Evolutionary conservation across 257 asterid genomes (phyloP).

Genomic region (Echium plantagineum): DNA sequence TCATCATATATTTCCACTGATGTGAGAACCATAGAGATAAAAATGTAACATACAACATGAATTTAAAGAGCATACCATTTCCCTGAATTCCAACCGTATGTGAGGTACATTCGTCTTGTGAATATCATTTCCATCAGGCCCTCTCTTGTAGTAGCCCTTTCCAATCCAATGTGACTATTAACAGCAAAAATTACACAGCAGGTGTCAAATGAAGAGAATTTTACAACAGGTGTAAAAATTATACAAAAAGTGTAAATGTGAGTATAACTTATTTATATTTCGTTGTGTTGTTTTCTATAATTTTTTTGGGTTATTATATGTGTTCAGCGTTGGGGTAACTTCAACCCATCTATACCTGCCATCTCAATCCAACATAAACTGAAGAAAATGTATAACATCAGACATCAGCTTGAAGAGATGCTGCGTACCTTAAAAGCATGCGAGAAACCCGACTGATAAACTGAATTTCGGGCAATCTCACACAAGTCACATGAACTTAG

Average conservation of each 20-base stretch:
- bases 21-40: background rate
- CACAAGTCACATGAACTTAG: constrained; percentile 85
- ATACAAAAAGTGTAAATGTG: too few species aligned
- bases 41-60: background rate
- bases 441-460: constrained; percentile 88
- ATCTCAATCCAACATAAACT: too few species aligned
- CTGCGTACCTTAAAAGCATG: constrained; percentile 70
- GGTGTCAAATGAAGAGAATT: constrained; percentile 5
- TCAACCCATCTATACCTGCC: background rate
- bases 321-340: background rate
- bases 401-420: constrained; percentile 1
- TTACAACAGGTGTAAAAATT: background rate
- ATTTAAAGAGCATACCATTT: constrained; percentile 39
- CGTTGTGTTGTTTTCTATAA: too few species aligned
- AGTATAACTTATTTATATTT: too few species aligned
- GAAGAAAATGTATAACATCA: background rate
- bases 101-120: constrained; percentile 95
- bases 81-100: constrained; percentile 87
- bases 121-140: constrained; percentile 91
- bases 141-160: constrained; percentile 67
- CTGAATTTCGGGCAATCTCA: constrained; percentile 97
- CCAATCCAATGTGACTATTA: constrained; percentile 92
- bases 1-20: background rate
- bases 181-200: constrained; percentile 4
- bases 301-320: background rate